Evolutionary conservation across 176 grass and related monocot genomes (phyloP), one percentile per base, ranked within the genome.

Genomic region (Metroxylon sagu): DNA sequence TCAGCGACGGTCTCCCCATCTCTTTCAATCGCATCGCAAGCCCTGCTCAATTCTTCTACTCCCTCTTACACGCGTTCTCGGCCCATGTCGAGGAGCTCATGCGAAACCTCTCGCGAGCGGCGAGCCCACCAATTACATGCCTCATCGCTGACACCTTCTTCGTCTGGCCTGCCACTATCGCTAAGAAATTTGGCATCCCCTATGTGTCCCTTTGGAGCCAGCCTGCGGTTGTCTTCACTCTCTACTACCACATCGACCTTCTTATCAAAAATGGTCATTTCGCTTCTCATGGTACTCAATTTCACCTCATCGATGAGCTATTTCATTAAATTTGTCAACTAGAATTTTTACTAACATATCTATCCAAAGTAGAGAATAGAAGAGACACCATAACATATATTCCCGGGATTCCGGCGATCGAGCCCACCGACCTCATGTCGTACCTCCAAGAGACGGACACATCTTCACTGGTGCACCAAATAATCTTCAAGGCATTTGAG

Each of bases 121-220:
- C 51, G 1, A 69, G 85, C 52, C 72, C 85, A 17, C 53, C 85
- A 0, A 12, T 69, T 19, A 89, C 70, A 0, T 79, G 57, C 72
- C 85, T 95, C 65, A 65, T 95, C 50, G 15, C 18, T 10, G 89
- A 89, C 60, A 85, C 89, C 6, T 83, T 85, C 71, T 85, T 82
- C 76, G 72, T 85, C 0, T 95, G 82, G 85, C 79, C 85, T 1
- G 71, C 85, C 3, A 72, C 75, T 4, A 59, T 95, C 19, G 78
- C 69, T 4, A 48, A 69, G 50, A 80, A 69, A 65, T 61, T 85
- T 1, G 72, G 72, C 8, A 26, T 89, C 16, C 76, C 56, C 14
- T 90, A 83, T 51, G 62, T 83, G 3, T 90, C 87, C 2, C 86
- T 90, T 74, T 90, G 82, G 87, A 95, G 81, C 0, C 71, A 95